Evolutionary conservation across 2,329 filamentous ascomycete species (phyloP), one percentile per base, ranked within the genome.

Genomic region (Alternaria infectoria): DNA sequence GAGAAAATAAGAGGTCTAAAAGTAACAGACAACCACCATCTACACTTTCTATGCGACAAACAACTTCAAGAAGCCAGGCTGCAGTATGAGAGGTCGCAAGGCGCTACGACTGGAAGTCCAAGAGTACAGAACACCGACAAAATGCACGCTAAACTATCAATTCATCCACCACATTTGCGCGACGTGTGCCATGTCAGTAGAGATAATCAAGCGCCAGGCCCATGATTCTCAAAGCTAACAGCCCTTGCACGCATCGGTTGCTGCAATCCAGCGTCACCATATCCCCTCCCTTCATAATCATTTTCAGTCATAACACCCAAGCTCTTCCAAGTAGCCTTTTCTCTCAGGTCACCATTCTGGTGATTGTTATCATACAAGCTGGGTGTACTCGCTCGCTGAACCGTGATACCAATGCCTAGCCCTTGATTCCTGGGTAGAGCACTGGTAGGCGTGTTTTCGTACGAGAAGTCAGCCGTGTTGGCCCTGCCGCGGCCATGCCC

Each of bases 361-460:
- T 26, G 11, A 13, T 12, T 15, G 17, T 17, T 12, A 23, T 15
- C 51, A 11, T 52, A 25, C 3, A 45, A n/a, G 19, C 56, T 59
- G 5, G 56, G 30, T 13, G 56, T 57, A 25, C 55, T 57, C 2
- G 55, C 28, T 40, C 44, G 28, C 23, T 57, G 47, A 12, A 59
- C 25, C 17, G 47, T 19, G n/a, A 59, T 52, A 17, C 25, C 47
- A 10, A 59, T 51, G 47, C 47, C 56, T 10, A 52, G 25, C 12
- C 56, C 56, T 26, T 44, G 46, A 8, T 43, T 11, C 5, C 19
- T 26, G 23, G 50, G 7, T 36, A 62, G 11, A 19, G 46, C 54
- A 40, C 51, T 50, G 3, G 46, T 54, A 25, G 61, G 61, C 10
- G 61, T 63, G 6, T 60, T 64, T 26, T 66, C 55, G 40, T 64